These are phyloP conservation scores for Lecanoromycetidae sp. DNA, from an alignment of 2,329 filamentous ascomycete species.

Conservation along the genomic window DNA sequence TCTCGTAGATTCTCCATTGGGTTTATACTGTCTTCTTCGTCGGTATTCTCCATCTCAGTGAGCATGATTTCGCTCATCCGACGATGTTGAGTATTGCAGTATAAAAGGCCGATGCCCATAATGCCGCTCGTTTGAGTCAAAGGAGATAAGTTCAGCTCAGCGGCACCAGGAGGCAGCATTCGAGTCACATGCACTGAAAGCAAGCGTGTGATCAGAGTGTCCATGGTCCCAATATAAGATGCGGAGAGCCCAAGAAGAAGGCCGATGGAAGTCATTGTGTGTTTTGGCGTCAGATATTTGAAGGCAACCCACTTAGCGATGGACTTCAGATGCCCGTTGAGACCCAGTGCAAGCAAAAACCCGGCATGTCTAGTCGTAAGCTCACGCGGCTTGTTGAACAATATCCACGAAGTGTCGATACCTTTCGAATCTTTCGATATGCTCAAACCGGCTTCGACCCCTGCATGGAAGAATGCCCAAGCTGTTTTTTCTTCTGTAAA, in stretches of 20 bases:
- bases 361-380: constrained; percentile 94
- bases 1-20: constrained; percentile 70
- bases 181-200: constrained; percentile 92
- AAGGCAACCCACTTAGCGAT: constrained; percentile 98
- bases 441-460: constrained; percentile 80
- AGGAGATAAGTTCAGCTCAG: constrained; percentile 84
- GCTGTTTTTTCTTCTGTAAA: constrained; percentile 95
- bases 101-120: constrained; percentile 91
- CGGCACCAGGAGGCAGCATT: constrained; percentile 83
- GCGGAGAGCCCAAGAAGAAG: constrained; percentile 84
- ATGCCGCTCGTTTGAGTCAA: constrained; percentile 91
- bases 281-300: constrained; percentile 97
- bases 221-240: constrained; percentile 94
- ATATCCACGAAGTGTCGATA: constrained; percentile 96
- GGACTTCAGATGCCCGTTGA: constrained; percentile 88
- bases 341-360: constrained; percentile 75
- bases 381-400: constrained; percentile 92
- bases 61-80: constrained; percentile 99
- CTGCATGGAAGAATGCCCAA: constrained; percentile 97
- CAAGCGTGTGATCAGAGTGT: constrained; percentile 82
- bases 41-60: constrained; percentile 84
- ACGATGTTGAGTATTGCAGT: constrained; percentile 89
- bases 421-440: constrained; percentile 83
- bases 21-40: constrained; percentile 57
- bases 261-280: constrained; percentile 97